phyloP scores from a whole-genome alignment of 176 grass and related monocot species.

The Oryza meridionalis region DNA sequence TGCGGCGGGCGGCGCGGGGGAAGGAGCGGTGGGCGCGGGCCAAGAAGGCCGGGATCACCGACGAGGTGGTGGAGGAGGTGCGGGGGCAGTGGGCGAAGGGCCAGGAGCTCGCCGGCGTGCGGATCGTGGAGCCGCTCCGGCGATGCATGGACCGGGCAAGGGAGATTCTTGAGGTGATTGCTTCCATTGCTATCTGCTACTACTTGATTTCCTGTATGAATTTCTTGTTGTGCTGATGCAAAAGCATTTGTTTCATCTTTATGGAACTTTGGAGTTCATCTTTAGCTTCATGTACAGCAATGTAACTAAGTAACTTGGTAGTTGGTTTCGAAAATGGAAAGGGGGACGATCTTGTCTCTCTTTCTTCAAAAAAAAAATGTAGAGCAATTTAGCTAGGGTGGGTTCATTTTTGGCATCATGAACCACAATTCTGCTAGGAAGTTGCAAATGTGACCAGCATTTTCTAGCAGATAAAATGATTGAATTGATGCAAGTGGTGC shows the following conservation, averaged over 20 bases:
- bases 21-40: constrained; percentile 49
- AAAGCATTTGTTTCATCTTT: neutral
- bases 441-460: neutral
- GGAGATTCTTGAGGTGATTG: constrained; percentile 62
- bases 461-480: neutral
- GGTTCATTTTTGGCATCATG: neutral
- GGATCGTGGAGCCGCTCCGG: constrained; percentile 63
- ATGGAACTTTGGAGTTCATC: neutral
- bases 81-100: constrained; percentile 41
- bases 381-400: neutral
- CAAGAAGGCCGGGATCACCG: constrained; percentile 73
- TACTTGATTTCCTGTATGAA: neutral
- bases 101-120: constrained; percentile 56
- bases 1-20: constrained; percentile 46
- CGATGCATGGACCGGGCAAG: constrained; percentile 71
- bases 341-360: too few relatives aligned
- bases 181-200: neutral
- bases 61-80: constrained; percentile 56
- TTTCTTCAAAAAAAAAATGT: too few relatives aligned
- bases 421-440: neutral
- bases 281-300: neutral
- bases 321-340: too few relatives aligned
- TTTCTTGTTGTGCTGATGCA: neutral
- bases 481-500: neutral
- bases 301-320: too few relatives aligned